Conservation (phyloP, 2,329 filamentous ascomycete species). For the Kalmusia sp. region DNA sequence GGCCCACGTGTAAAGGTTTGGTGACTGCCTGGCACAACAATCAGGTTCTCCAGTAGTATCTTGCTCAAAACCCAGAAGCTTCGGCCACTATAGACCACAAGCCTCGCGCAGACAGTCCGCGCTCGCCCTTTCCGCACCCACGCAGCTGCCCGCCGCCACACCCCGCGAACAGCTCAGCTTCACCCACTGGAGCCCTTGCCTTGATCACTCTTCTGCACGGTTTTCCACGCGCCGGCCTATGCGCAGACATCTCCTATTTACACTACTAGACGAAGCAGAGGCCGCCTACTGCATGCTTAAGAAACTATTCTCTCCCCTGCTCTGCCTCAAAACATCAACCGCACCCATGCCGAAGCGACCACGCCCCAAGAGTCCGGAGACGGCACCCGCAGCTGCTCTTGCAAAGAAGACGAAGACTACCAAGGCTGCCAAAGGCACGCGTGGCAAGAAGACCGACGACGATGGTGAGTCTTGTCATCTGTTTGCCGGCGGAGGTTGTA, state of each 20-base stretch:
- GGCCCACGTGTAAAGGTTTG: background rate
- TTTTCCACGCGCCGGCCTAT: background rate
- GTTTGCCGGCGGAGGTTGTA: background rate
- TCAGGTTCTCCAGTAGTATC: background rate
- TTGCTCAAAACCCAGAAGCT: background rate
- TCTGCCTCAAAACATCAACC: background rate
- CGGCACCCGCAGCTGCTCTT: background rate
- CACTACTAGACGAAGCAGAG: background rate
- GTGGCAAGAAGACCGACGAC: background rate
- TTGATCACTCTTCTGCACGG: background rate
- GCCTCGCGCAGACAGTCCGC: background rate
- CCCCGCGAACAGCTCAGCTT: background rate
- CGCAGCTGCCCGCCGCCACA: background rate
- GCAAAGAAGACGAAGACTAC: slow-evolving; percentile 6
- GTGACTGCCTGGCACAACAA: too few species aligned
- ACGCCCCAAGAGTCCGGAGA: background rate
- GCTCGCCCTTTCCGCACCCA: too few species aligned
- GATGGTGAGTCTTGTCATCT: slow-evolving; percentile 7
- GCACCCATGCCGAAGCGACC: background rate
- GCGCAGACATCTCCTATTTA: background rate
- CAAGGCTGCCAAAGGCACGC: background rate
- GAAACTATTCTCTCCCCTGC: background rate
- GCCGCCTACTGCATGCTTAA: slow-evolving; percentile 4
- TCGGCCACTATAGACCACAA: background rate
- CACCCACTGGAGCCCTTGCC: background rate